Evolutionary conservation across 257 asterid genomes (phyloP).

Genomic region (Datura wrightii): DNA sequence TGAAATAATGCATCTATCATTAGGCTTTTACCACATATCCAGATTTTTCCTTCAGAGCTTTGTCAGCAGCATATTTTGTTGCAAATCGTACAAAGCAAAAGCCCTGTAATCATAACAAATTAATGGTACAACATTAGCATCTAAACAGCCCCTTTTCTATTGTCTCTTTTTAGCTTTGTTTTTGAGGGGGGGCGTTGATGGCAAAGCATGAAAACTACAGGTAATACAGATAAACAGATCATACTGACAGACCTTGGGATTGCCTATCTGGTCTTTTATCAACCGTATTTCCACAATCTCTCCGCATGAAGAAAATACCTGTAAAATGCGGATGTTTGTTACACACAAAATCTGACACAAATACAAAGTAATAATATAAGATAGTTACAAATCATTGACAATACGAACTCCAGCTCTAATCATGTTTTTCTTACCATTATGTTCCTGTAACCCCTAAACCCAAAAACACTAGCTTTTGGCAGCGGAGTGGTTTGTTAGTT

Average conservation of each 20-base stretch:
- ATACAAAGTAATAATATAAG: background rate
- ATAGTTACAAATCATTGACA: slow-evolving; percentile 25
- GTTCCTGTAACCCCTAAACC: slow-evolving; percentile 5
- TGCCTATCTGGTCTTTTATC: slow-evolving; percentile 70
- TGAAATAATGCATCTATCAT: background rate
- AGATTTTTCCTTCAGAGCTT: slow-evolving; percentile 79
- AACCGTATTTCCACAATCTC: slow-evolving; percentile 73
- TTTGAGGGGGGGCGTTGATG: slow-evolving; percentile 4
- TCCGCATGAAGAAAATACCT: slow-evolving; percentile 82
- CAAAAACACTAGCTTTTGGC: background rate
- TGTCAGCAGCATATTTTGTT: slow-evolving; percentile 80
- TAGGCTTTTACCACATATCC: slow-evolving; percentile 65
- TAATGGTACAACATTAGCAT: slow-evolving; percentile 32
- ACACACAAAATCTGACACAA: background rate
- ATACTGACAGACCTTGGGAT: slow-evolving; percentile 57
- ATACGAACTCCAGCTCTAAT: slow-evolving; percentile 23
- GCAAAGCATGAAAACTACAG: slow-evolving; percentile 23
- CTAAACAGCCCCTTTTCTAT: background rate
- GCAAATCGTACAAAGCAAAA: slow-evolving; percentile 87
- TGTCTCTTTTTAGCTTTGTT: background rate
- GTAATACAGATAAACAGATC: slow-evolving; percentile 25
- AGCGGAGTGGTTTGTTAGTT: background rate
- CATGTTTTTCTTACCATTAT: slow-evolving; percentile 13
- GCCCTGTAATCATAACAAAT: slow-evolving; percentile 59
- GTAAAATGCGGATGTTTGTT: slow-evolving; percentile 40